Conservation (phyloP, 2,329 filamentous ascomycete species). For the Drechslera avenae region DNA sequence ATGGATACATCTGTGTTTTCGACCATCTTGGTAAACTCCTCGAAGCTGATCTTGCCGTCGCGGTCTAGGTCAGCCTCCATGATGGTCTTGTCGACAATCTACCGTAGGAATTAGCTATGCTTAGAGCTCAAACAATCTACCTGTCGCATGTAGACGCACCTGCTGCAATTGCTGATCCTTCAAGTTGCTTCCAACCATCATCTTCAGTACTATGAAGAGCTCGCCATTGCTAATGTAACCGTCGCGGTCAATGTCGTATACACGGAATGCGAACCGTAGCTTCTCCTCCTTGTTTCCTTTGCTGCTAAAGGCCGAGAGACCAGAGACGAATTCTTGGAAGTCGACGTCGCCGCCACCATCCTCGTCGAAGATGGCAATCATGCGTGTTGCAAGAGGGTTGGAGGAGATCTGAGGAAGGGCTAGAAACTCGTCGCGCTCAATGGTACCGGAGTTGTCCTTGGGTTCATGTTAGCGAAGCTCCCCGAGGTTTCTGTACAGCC, state of each 20-base stretch:
- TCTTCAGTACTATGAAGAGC: slow-evolving; percentile 99
- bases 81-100: slow-evolving; percentile 99
- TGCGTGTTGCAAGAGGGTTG: slow-evolving; percentile 94
- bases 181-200: slow-evolving; percentile 99
- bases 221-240: slow-evolving; percentile 99
- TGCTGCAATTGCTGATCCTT: slow-evolving; percentile 99
- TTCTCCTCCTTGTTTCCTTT: slow-evolving; percentile 99
- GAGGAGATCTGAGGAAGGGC: slow-evolving; percentile 96
- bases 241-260: slow-evolving; percentile 98
- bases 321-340: slow-evolving; percentile 97
- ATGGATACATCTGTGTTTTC: slow-evolving; percentile 81
- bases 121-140: background rate
- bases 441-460: slow-evolving; percentile 98
- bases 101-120: slow-evolving; percentile 13
- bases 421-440: slow-evolving; percentile 98
- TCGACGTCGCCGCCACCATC: slow-evolving; percentile 97
- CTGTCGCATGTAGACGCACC: slow-evolving; percentile 39
- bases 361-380: slow-evolving; percentile 99
- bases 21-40: slow-evolving; percentile 99
- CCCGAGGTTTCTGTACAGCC: too few relatives aligned
- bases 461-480: background rate
- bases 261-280: slow-evolving; percentile 95
- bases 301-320: slow-evolving; percentile 91
- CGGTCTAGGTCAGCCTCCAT: slow-evolving; percentile 98
- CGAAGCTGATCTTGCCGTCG: slow-evolving; percentile 98